Base-by-base conservation (phyloP, 495 filamentous ascomycete species). In the Annulohypoxylon maeteangense region DNA sequence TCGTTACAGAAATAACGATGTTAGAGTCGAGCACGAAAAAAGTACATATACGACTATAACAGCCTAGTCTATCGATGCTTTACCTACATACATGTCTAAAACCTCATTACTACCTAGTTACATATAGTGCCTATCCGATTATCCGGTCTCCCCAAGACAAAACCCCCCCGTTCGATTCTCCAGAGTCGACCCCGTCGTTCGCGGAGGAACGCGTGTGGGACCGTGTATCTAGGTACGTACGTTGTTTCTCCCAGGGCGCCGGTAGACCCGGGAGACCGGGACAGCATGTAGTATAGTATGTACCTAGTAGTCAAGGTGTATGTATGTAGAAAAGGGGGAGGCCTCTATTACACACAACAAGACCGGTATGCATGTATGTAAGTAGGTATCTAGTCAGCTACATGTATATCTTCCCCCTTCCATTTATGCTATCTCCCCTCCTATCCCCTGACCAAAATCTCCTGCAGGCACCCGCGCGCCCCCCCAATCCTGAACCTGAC, bases 201-300 rank as follows among this genome's bases (percentile, higher is more conserved):
- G 40, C 40, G 45, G 45, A 25, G 45, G 45, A 12, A 23, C 22
- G 45, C 45, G 45, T 23, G 22, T 48, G 45, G 18, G 22, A 23
- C 8, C 20, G 22, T 48, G 45, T 25, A 48, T 48, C 20, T 25
- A 51, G 10, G 47, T n/a, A 51, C 14, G 47, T 53, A 53, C 25
- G 23, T 53, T 54, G 50, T 54, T 54, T 54, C 50, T 31, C 60
- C 70, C 70, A 68, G n/a, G 22, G 32, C 70, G 5, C 58, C 58
- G 68, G 68, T 62, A 67, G 42, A 63, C 57, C 68, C 68, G 47
- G 42, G 55, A 42, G 20, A 7, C 25, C 23, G 64, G 69, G 20
- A 72, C 63, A 42, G 66, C 32, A 44, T 31, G 31, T 38, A 55
- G 22, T 36, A 18, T 29, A 58, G 31, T 38, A 45, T 51, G 44